Evolutionary conservation across 345 rosid species (phyloP), one percentile per base, ranked within the genome.

Genomic region (Moricandia arvensis): DNA sequence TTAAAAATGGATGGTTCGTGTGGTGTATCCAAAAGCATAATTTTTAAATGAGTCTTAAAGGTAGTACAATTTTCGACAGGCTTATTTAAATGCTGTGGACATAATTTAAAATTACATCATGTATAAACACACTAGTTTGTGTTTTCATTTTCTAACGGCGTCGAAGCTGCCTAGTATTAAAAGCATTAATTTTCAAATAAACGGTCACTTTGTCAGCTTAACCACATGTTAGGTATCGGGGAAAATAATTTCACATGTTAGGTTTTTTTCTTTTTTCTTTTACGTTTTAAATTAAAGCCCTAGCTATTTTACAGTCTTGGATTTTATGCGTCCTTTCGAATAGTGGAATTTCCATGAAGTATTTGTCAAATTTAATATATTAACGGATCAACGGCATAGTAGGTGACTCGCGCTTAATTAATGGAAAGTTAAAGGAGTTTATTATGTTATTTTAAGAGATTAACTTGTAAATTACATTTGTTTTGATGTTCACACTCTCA

Each of bases 171-270:
- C 15, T 72, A 59, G n/a, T 78, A 78, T 24, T 49, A 59, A 49
- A 72, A 59, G 26, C 21, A 45, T 72, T 37, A 59, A 37, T 66
- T 59, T 26, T 78, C 47, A 78, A 78, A 66, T 66, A 59, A 78
- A 72, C 81, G 73, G 81, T 72, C 77, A 49, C 18, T 72, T 29
- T 66, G 81, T 78, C 81, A 78, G 81, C 69, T 72, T 78, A 66
- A 72, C 58, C 81, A 78, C 81, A 72, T 78, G 76, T 72, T 72
- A 62, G 81, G 38, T 67, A 8, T 30, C 43, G 29, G 37, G 41
- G 30, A 11, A 30, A 49, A 65, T n/a, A 11, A 15, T 4, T 26
- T 66, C 55, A 66, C 73, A 66, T 60, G 77, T 66, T 77, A 31
- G 80, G 71, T 69, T 10, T 38, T 0, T 8, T 5, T 43, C 3